Base-by-base conservation (phyloP, 352 stramenopile species). In the Phytophthora pisi region DNA sequence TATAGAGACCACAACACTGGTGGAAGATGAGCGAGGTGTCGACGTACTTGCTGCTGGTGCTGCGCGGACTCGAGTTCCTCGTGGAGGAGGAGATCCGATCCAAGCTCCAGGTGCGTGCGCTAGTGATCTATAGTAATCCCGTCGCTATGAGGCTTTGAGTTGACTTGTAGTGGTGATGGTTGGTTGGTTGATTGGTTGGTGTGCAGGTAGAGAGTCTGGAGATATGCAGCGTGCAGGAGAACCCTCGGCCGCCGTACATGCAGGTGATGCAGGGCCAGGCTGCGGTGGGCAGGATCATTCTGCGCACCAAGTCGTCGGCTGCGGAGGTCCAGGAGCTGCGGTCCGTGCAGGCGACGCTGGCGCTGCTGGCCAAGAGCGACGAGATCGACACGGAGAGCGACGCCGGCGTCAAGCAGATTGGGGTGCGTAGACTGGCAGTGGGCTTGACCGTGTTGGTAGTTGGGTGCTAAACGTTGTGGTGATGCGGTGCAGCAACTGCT, bases 181-280 rank as follows among this genome's bases (percentile, higher is more conserved):
- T 64, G 51, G 26, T 58, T 13, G 40, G 38, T 45, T 45, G 38
- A 13, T 13, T 38, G 34, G 36, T 5, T 38, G 31, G 11, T 42
- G 36, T 13, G 18, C n/a, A 91, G 78, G 81, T 95, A 28, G 79
- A 86, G 36, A 74, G 72, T 46, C 34, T 95, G 13, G 61, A 91
- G 40, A 66, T 92, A 57, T 86, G 83, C 63, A 95, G 84, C 53
- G 71, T 91, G 9, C 69, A 90, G 64, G 74, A 82, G 47, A 84
- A 94, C 31, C 63, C 72, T 15, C 64, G 67, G 46, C 72, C 74
- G 3, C 80, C 74, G 36, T 77, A 86, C 45, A 75, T 91, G 57
- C 81, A 93, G 57, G 78, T 92, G 60, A 75, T 90, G 70, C 84
- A 91, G 55, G 86, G 86, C 20, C 81, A 93, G 54, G 84, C 84